Conservation (phyloP, 164 flowering plant genomes). For the Chimonanthus praecox region DNA sequence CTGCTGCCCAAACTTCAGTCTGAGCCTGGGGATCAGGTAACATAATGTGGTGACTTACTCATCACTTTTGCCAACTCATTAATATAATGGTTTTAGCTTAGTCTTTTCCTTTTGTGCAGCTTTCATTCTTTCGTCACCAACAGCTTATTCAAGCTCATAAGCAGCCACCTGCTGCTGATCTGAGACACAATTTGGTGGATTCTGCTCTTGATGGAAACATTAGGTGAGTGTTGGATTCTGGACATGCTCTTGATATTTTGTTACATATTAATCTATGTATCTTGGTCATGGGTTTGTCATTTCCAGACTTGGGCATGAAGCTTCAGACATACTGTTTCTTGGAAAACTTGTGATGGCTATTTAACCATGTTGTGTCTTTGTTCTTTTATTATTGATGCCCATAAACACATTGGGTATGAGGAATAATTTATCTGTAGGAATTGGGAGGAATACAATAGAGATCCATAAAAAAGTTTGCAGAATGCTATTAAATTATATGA, state of each 20-base stretch:
- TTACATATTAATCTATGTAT: not conserved
- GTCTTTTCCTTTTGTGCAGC: not conserved
- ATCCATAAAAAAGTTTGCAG: too few relatives aligned
- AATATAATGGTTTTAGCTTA: not conserved
- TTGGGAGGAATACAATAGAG: not conserved
- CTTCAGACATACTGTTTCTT: not conserved
- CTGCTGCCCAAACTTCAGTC: not conserved
- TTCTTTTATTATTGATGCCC: too few relatives aligned
- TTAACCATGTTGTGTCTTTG: not conserved
- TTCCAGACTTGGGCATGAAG: not conserved
- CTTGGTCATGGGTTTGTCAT: not conserved
- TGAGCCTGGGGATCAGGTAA: slow-evolving; percentile 1
- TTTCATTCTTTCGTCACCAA: not conserved
- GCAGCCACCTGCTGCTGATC: not conserved
- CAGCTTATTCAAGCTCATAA: slow-evolving; percentile 1
- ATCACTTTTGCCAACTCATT: not conserved
- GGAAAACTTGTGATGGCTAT: not conserved
- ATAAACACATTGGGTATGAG: not conserved
- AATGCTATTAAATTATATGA: not conserved
- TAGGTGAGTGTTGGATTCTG: not conserved
- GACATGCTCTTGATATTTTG: not conserved
- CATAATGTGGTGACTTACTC: not conserved
- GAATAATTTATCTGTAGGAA: too few relatives aligned
- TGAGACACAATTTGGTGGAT: not conserved
- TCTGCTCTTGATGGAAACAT: slow-evolving; percentile 2